Evolutionary conservation across 371 early-diverging fungal species (phyloP), one percentile per base, ranked within the genome.

Genomic region (Actinomortierella wolfii): DNA sequence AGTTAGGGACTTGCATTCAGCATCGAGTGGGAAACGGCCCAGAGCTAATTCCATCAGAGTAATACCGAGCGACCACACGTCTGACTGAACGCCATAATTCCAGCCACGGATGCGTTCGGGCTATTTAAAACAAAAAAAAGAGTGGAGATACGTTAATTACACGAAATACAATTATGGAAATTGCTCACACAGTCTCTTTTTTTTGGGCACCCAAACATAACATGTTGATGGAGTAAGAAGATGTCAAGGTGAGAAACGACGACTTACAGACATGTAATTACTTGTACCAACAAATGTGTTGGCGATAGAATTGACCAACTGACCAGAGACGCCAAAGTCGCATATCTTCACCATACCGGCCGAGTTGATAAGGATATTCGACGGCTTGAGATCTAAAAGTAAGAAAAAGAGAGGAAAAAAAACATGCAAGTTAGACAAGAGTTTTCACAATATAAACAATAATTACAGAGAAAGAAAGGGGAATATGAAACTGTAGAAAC

Each of bases 71-170:
- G 92, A 91, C 99, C 99, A 98, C 23, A 95, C 92, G 76, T 98
- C 98, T 17, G 94, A 94, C 67, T 92, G 90, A 47, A 94, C 92
- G 18, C 96, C 87, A 77, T 97, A 96, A 52, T 86, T 85, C 57
- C 86, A 87, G 51, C 96, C 97, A 70, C 92, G 88, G 62, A 98
- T 97, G 56, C 99, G 88, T 77, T 98, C 99, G 51, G 98, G 98
- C 92, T 93, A 80, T 28, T 42, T 17, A 51, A 17, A 18, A 40
- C 48, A 23, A 34, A 24, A 61, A 66, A 53, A 46, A 56, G 58
- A 14, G 40, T 54, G 39, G n/a, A 34, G 18, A 64, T 13, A 41
- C n/a, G 28, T 20, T 54, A 28, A 29, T 18, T 48, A 29, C 59
- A 46, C n/a, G n/a, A n/a, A n/a, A n/a, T n/a, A 34, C 28, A 23